A percentile compares a stretch with the other conserved stretches of the same genome.
Evolutionary conservation across 257 asterid genomes (phyloP).

Genomic region (Rehmannia glutinosa): DNA sequence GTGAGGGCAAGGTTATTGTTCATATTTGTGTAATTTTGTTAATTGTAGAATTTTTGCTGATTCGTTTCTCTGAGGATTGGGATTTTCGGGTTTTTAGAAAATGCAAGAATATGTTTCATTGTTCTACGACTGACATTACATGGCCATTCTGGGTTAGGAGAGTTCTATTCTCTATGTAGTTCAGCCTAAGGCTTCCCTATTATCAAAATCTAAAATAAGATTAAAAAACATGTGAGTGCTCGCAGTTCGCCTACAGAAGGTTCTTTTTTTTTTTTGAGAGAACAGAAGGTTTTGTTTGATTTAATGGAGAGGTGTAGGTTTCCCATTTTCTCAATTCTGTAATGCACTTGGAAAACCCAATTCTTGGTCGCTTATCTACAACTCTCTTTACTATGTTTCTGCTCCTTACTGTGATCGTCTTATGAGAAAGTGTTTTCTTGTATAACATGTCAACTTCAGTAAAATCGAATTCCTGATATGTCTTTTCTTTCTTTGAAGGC

Average conservation of each 20-base stretch:
- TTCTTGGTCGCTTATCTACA: constrained; percentile 7
- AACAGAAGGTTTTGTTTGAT: background rate
- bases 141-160: too few species aligned
- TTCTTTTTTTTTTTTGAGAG: too few species aligned
- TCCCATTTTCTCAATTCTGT: background rate
- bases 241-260: background rate
- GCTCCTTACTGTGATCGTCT: constrained; percentile 14
- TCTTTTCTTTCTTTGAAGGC: constrained; percentile 70
- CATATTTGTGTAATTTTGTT: background rate
- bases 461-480: constrained; percentile 26
- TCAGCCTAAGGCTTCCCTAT: too few species aligned
- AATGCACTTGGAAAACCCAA: constrained; percentile 1
- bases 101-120: background rate
- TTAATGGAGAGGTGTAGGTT: background rate
- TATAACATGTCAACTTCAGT: constrained; percentile 7
- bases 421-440: constrained; percentile 14
- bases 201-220: too few species aligned
- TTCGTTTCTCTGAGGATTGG: background rate
- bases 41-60: background rate
- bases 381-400: constrained; percentile 13
- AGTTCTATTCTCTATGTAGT: too few species aligned
- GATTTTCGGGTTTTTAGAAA: background rate
- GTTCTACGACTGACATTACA: background rate
- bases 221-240: background rate
- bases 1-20: background rate